Percentiles rank a stretch among this genome's conserved stretches.
Evolutionary conservation across 177 flowering plant species (phyloP).

Genomic region (Vitis hybrid): DNA sequence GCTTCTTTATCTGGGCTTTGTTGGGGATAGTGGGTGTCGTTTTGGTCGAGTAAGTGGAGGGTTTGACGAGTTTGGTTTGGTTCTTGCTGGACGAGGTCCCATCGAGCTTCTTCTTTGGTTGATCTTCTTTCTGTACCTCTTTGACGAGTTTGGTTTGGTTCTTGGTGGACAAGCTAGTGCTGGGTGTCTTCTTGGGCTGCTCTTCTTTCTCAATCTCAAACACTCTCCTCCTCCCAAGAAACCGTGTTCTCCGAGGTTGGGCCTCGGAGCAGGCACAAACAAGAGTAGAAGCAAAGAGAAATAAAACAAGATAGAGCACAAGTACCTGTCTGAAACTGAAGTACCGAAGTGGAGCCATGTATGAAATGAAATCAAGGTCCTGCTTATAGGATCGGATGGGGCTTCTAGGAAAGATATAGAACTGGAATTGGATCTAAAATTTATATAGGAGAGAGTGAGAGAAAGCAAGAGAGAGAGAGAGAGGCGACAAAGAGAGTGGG

Average conservation of each 20-base stretch:
- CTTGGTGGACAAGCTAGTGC: constrained; percentile 21
- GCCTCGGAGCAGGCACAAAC: constrained; percentile 26
- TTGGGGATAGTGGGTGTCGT: not conserved
- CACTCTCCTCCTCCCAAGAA: constrained; percentile 32
- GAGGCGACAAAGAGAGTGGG: constrained; percentile 10
- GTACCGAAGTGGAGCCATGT: constrained; percentile 36
- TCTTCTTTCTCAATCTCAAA: constrained; percentile 25
- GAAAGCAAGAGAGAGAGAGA: constrained; percentile 15
- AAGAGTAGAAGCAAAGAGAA: constrained; percentile 30
- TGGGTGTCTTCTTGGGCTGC: constrained; percentile 26
- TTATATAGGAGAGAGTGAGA: constrained; percentile 8
- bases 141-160: constrained; percentile 40
- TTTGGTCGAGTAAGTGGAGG: constrained; percentile 21
- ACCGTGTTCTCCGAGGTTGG: constrained; percentile 17
- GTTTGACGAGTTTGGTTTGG: constrained; percentile 37
- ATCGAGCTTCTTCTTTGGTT: constrained; percentile 16
- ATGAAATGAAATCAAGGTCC: not conserved
- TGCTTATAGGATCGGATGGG: constrained; percentile 8
- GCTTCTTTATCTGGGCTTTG: constrained; percentile 38
- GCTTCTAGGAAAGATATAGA: not conserved
- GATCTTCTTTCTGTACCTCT: constrained; percentile 4
- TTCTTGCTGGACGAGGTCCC: constrained; percentile 21
- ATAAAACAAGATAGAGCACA: constrained; percentile 27
- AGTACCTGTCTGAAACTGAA: constrained; percentile 32
- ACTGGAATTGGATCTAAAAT: constrained; percentile 6